Evolutionary conservation across 768 basidiomycete species (phyloP).

Genomic region (Suillus fuscotomentosus): DNA sequence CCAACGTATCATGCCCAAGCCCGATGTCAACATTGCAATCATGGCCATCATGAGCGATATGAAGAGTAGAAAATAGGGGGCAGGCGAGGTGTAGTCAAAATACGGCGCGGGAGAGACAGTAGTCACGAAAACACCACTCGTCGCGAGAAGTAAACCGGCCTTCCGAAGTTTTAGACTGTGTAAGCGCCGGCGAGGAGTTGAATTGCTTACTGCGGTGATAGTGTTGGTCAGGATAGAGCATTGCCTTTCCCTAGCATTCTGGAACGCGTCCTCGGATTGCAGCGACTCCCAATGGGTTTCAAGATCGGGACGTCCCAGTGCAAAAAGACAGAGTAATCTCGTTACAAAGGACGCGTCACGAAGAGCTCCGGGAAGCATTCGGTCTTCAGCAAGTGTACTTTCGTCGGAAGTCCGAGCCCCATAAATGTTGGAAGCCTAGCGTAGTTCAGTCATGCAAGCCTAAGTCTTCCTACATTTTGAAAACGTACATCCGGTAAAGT

Average conservation of each 20-base stretch:
- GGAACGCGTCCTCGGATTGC: neutral
- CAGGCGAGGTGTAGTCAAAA: neutral
- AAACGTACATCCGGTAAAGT: neutral
- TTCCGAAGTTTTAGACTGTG: neutral
- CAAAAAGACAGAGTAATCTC: neutral
- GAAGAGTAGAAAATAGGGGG: neutral
- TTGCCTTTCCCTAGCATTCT: neutral
- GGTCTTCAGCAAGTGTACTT: neutral
- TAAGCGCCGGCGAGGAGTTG: neutral
- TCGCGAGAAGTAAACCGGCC: neutral
- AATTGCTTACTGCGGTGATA: neutral
- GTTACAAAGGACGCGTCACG: neutral
- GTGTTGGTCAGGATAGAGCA: neutral
- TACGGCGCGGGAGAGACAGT: neutral
- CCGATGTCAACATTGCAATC: neutral
- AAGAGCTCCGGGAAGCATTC: neutral
- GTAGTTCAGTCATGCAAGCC: neutral
- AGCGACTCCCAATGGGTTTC: neutral
- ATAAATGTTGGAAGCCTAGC: neutral
- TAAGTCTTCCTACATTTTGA: neutral
- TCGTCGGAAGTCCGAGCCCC: neutral
- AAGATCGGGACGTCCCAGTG: neutral
- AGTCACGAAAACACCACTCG: neutral
- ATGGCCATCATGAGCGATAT: neutral
- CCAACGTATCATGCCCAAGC: neutral